Percentiles rank a stretch among this genome's conserved stretches.
Conservation (phyloP, 2,329 filamentous ascomycete species). For the Venturia nashicola region DNA sequence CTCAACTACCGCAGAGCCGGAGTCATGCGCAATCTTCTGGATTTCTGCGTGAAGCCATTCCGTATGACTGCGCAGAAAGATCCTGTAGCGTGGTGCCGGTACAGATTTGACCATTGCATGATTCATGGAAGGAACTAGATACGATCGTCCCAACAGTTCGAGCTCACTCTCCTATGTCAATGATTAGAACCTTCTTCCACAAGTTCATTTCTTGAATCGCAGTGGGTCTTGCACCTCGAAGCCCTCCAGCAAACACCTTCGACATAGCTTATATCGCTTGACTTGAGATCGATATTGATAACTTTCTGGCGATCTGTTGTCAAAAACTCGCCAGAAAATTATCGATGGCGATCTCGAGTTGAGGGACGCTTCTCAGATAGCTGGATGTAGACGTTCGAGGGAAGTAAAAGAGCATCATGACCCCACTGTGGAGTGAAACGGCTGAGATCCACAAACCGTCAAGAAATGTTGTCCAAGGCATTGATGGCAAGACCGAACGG, state of each 20-base stretch:
- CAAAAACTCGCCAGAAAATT: no score
- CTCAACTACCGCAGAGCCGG: conserved; percentile 56
- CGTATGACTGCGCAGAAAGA: conserved; percentile 57
- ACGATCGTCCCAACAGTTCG: conserved; percentile 57
- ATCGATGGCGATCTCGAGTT: no score
- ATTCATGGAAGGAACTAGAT: conserved; percentile 51
- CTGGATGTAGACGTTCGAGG: no score
- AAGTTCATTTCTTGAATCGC: conserved; percentile 2
- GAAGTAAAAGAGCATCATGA: no score
- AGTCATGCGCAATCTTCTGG: conserved; percentile 49
- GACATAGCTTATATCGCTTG: no score
- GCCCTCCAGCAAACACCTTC: no score
- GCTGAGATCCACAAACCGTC: conserved; percentile 43
- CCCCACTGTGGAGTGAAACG: no score
- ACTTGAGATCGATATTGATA: no score
- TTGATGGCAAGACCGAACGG: conserved; percentile 49
- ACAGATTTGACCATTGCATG: conserved; percentile 44
- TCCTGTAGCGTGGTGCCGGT: conserved; percentile 27
- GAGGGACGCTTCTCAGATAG: no score
- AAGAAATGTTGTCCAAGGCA: conserved; percentile 50
- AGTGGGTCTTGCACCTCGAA: no score
- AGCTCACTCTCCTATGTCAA: conserved; percentile 49
- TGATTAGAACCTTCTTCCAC: conserved; percentile 52
- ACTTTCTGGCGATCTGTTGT: no score
- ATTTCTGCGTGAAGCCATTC: conserved; percentile 46